Percentiles rank a stretch among this genome's conserved stretches.
phyloP scores from a whole-genome alignment of 2,329 filamentous ascomycete species.

The Leptographium lundbergii region DNA sequence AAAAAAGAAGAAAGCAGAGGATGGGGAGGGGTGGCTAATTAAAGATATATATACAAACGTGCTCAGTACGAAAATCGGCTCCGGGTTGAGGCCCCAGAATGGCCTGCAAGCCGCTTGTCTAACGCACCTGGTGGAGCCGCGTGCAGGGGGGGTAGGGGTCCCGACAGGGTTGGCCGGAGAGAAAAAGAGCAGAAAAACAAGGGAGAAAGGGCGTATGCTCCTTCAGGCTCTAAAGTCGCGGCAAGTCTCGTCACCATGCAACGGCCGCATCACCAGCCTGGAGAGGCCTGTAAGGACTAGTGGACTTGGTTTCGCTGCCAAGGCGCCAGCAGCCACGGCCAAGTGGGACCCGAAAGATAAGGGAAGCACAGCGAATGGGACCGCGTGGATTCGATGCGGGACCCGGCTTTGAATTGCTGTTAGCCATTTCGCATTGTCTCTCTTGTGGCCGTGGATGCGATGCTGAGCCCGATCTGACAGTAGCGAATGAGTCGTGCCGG shows the following conservation, averaged over 20 bases:
- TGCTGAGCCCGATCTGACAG: neutral
- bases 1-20: neutral
- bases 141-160: neutral
- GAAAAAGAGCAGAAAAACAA: neutral
- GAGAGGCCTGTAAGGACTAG: neutral
- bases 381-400: conserved; percentile 2
- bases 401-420: neutral
- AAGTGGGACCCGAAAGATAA: conserved; percentile 12
- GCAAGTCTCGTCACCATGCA: neutral
- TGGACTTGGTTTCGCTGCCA: conserved; percentile 7
- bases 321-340: conserved; percentile 8
- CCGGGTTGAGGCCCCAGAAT: neutral
- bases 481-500: neutral
- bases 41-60: conserved; percentile 3
- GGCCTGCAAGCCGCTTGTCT: neutral
- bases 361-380: conserved; percentile 7
- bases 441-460: neutral
- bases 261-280: neutral
- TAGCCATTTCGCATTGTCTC: neutral
- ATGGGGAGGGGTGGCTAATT: neutral
- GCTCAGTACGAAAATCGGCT: neutral
- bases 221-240: neutral
- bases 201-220: neutral
- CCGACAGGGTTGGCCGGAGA: too few species aligned
- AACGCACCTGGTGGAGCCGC: neutral